Evolutionary conservation across 2,329 filamentous ascomycete genomes (phyloP).

Genomic region (Dryadomyces quercus-mongolicae): DNA sequence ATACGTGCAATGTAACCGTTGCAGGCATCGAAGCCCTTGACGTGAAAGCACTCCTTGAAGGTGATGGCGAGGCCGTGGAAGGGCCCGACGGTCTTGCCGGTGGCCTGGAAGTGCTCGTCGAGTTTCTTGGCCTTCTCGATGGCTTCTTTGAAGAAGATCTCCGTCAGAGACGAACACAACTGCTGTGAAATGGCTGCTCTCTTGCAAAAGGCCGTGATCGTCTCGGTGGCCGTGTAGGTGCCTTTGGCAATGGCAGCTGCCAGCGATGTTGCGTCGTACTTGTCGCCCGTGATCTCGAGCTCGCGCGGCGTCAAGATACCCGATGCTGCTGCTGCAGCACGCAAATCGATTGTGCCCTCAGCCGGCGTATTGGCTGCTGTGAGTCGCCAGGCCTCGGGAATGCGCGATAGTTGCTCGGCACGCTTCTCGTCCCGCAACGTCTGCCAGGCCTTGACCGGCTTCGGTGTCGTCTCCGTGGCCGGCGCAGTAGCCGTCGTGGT

Average conservation of each 20-base stretch:
- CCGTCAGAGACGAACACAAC: slow-evolving; percentile 22
- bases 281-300: slow-evolving; percentile 8
- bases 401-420: slow-evolving; percentile 10
- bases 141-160: slow-evolving; percentile 24
- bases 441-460: slow-evolving; percentile 4
- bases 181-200: slow-evolving; percentile 8
- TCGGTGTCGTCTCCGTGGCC: background rate
- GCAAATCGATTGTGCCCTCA: slow-evolving; percentile 6
- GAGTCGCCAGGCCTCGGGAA: slow-evolving; percentile 9
- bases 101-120: slow-evolving; percentile 18
- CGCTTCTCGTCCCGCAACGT: slow-evolving; percentile 2
- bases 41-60: slow-evolving; percentile 11
- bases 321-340: slow-evolving; percentile 2
- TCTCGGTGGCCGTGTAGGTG: slow-evolving; percentile 7
- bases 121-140: slow-evolving; percentile 19
- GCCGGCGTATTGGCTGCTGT: slow-evolving; percentile 3
- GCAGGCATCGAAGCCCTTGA: slow-evolving; percentile 7
- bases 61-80: slow-evolving; percentile 29
- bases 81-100: slow-evolving; percentile 21
- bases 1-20: slow-evolving; percentile 5
- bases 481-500: background rate
- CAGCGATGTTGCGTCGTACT: slow-evolving; percentile 6
- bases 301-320: slow-evolving; percentile 8
- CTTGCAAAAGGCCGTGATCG: slow-evolving; percentile 9
- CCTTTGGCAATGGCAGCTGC: slow-evolving; percentile 3